phyloP scores from a whole-genome alignment of 768 basidiomycete species.

The Calocybe gangraenosa region DNA sequence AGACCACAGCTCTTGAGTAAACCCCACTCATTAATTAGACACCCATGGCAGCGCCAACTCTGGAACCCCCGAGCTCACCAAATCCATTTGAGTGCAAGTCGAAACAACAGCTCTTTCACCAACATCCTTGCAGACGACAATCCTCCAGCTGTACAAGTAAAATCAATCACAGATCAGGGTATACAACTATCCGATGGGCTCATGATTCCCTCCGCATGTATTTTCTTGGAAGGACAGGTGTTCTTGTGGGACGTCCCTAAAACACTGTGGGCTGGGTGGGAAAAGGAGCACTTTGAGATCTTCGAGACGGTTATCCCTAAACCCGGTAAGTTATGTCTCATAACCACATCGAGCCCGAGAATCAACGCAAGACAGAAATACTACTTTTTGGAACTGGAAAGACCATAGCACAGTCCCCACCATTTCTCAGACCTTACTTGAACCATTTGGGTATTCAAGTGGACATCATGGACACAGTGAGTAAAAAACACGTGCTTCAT shows the following conservation, averaged over 20 bases:
- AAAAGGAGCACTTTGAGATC: constrained; percentile 65
- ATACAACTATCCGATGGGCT: constrained; percentile 78
- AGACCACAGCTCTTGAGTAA: not conserved
- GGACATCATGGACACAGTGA: constrained; percentile 85
- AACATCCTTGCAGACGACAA: constrained; percentile 72
- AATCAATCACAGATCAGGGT: constrained; percentile 57
- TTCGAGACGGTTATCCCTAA: constrained; percentile 81
- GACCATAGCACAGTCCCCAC: constrained; percentile 65
- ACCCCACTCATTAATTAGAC: not conserved
- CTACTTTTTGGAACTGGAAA: constrained; percentile 85
- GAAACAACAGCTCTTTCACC: constrained; percentile 40
- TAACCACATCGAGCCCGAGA: not conserved
- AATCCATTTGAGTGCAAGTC: constrained; percentile 16
- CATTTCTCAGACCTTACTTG: constrained; percentile 59
- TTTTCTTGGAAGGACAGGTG: constrained; percentile 83
- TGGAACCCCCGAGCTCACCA: constrained; percentile 2
- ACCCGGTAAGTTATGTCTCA: constrained; percentile 60
- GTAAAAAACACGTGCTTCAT: constrained; percentile 23
- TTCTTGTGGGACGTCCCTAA: constrained; percentile 87
- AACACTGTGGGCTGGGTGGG: constrained; percentile 66
- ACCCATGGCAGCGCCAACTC: no score
- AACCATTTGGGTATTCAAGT: constrained; percentile 78
- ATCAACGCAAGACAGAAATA: constrained; percentile 56
- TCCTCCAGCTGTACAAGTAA: constrained; percentile 69
- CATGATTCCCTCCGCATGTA: constrained; percentile 67